Evolutionary conservation across 805 yeast genomes (phyloP).

Genomic region (Candida tammaniensis): DNA sequence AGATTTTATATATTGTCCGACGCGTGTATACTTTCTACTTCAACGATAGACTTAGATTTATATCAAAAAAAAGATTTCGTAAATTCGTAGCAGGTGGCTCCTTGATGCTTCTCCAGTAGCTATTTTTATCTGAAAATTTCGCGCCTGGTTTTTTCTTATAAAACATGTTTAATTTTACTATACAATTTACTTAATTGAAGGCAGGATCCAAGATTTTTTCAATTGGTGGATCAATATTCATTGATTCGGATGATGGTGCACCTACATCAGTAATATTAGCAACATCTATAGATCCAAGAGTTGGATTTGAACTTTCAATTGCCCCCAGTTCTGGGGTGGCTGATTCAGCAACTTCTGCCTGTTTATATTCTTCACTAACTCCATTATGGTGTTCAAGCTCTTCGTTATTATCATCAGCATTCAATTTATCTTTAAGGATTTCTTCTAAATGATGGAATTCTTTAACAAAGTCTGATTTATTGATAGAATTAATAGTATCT

Average conservation of each 20-base stretch:
- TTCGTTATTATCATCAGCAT: constrained; percentile 3
- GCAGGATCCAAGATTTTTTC: constrained; percentile 21
- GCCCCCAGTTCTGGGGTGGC: constrained; percentile 1
- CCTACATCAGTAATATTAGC: not conserved
- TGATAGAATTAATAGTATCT: constrained; percentile 16
- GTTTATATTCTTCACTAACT: not conserved
- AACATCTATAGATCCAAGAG: not conserved
- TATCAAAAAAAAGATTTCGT: too few species aligned
- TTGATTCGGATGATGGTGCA: not conserved
- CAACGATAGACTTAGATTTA: too few species aligned
- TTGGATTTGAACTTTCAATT: constrained; percentile 2
- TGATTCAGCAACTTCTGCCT: constrained; percentile 1
- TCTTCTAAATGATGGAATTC: constrained; percentile 28
- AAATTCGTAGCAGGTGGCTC: too few species aligned
- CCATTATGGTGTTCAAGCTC: constrained; percentile 3
- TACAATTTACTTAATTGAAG: constrained; percentile 9
- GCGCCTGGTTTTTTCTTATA: too few species aligned
- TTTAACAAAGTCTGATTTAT: constrained; percentile 24
- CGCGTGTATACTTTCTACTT: too few species aligned
- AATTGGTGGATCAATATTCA: constrained; percentile 6
- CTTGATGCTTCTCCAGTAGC: too few species aligned
- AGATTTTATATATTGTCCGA: too few species aligned
- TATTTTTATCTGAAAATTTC: too few species aligned
- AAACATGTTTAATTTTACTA: too few species aligned
- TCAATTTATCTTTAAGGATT: constrained; percentile 8